These are phyloP conservation scores for Delonix regia DNA, from an alignment of 306 rosid genomes.

Conservation along the genomic window DNA sequence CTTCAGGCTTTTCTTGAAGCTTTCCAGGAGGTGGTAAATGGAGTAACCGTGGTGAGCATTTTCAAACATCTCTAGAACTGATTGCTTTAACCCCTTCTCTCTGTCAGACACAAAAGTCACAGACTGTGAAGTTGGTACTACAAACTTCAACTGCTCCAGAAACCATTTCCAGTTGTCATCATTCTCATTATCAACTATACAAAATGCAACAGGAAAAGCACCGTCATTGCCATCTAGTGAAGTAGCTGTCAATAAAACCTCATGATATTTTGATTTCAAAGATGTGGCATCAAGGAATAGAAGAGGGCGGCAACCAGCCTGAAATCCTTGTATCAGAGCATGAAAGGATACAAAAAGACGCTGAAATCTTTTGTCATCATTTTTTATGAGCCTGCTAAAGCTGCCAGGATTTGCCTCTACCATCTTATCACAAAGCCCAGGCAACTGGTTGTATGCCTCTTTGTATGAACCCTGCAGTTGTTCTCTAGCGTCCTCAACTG, in stretches of 20 bases:
- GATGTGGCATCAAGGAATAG: slow-evolving; percentile 56
- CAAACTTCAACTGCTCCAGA: slow-evolving; percentile 49
- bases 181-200: slow-evolving; percentile 51
- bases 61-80: slow-evolving; percentile 44
- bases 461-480: slow-evolving; percentile 55
- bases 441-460: slow-evolving; percentile 57
- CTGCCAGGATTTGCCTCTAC: slow-evolving; percentile 58
- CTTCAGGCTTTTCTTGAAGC: slow-evolving; percentile 50
- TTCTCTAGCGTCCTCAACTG: slow-evolving; percentile 55
- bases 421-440: slow-evolving; percentile 53
- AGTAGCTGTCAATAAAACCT: slow-evolving; percentile 54
- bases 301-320: slow-evolving; percentile 60
- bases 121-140: slow-evolving; percentile 37
- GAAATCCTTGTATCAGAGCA: slow-evolving; percentile 51
- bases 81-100: slow-evolving; percentile 51
- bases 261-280: slow-evolving; percentile 55
- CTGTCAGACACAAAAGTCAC: slow-evolving; percentile 53
- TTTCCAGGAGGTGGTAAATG: slow-evolving; percentile 54
- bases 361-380: slow-evolving; percentile 48
- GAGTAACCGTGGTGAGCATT: slow-evolving; percentile 53
- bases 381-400: slow-evolving; percentile 35
- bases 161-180: slow-evolving; percentile 59
- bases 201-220: slow-evolving; percentile 58
- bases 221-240: slow-evolving; percentile 59
- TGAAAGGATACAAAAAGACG: slow-evolving; percentile 49